These are phyloP conservation scores for Yarrowia sp. DNA, from an alignment of 805 yeast genomes.

Conservation along the genomic window DNA sequence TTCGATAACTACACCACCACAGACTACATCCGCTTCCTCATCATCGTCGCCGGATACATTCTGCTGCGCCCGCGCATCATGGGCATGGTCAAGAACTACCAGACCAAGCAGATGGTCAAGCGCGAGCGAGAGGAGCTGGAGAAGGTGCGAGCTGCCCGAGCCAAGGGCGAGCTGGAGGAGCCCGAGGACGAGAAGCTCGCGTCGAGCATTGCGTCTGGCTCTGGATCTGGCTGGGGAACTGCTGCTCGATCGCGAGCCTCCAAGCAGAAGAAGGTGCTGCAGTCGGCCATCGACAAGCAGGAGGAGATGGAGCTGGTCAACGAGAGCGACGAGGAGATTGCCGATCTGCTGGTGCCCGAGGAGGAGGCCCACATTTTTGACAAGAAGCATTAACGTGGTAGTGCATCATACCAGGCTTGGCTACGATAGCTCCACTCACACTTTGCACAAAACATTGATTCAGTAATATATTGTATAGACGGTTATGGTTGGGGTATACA, in stretches of 20 bases:
- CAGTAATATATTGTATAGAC: constrained; percentile 14
- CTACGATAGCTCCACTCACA: too few species aligned
- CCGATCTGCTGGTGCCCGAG: constrained; percentile 16
- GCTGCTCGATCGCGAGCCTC: constrained; percentile 21
- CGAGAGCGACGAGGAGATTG: constrained; percentile 24
- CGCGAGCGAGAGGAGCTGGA: constrained; percentile 13
- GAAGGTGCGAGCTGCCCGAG: not conserved
- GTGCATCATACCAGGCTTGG: too few species aligned
- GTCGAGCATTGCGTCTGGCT: constrained; percentile 70
- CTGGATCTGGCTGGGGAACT: constrained; percentile 26
- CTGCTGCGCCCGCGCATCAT: constrained; percentile 25
- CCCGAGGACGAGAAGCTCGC: constrained; percentile 43
- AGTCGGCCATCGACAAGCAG: not conserved
- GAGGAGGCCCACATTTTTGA: constrained; percentile 10
- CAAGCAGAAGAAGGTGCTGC: constrained; percentile 13
- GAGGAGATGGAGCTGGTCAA: not conserved
- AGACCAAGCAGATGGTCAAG: constrained; percentile 26
- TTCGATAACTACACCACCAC: constrained; percentile 20
- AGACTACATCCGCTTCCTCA: constrained; percentile 27
- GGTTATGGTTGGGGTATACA: too few species aligned
- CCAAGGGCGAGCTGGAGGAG: constrained; percentile 1
- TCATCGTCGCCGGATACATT: constrained; percentile 24
- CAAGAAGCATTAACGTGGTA: not conserved
- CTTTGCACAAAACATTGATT: too few species aligned
- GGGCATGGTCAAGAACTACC: constrained; percentile 21